A percentile compares a stretch with the other conserved stretches of the same genome.
phyloP scores from a whole-genome alignment of 169 alveolate species.

The Plasmodium gallinaceum region DNA sequence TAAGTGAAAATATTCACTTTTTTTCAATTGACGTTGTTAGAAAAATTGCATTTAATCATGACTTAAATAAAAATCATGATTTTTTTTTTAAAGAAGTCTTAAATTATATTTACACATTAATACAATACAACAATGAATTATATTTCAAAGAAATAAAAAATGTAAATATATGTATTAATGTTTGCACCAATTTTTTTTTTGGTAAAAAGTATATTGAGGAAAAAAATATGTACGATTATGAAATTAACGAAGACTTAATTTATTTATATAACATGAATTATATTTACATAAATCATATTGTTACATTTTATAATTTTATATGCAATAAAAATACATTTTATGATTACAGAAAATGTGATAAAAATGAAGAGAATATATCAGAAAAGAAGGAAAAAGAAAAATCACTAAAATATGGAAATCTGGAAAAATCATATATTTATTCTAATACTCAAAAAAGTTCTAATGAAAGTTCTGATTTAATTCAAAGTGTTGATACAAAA shows the following conservation, averaged over 20 bases:
- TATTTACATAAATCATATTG: slow-evolving; percentile 67
- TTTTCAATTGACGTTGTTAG: slow-evolving; percentile 46
- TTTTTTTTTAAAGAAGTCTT: slow-evolving; percentile 60
- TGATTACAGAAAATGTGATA: not conserved
- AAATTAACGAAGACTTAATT: slow-evolving; percentile 29
- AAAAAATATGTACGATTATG: slow-evolving; percentile 28
- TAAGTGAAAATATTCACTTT: slow-evolving; percentile 51
- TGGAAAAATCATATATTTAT: not conserved
- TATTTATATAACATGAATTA: slow-evolving; percentile 62
- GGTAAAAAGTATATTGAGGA: slow-evolving; percentile 17
- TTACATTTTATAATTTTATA: slow-evolving; percentile 24
- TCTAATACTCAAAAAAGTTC: not conserved
- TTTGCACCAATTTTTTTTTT: slow-evolving; percentile 58
- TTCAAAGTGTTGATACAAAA: not conserved
- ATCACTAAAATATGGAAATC: not conserved
- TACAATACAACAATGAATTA: slow-evolving; percentile 37
- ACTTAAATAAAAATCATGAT: slow-evolving; percentile 6
- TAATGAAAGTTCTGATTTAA: not conserved
- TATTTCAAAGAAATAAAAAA: slow-evolving; percentile 51
- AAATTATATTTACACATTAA: slow-evolving; percentile 49
- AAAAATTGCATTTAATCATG: slow-evolving; percentile 54
- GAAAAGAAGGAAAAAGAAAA: not conserved
- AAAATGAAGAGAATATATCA: not conserved
- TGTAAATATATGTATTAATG: slow-evolving; percentile 49
- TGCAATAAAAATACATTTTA: not conserved